Percentiles rank a stretch among this genome's conserved stretches.
phyloP scores from a whole-genome alignment of 768 basidiomycete species.

The Trametes cinnabarina region DNA sequence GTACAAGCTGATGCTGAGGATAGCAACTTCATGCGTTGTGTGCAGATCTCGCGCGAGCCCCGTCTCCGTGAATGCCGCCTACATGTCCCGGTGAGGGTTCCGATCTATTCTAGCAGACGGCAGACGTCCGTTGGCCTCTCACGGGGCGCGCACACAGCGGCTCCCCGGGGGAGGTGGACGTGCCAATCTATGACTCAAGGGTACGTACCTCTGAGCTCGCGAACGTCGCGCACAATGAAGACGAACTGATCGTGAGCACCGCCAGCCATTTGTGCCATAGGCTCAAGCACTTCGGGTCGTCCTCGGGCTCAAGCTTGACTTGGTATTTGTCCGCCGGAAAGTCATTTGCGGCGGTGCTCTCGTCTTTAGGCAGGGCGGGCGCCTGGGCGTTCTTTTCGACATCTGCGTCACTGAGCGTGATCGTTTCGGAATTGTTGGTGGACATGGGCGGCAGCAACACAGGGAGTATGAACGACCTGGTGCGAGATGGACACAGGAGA shows the following conservation, averaged over 20 bases:
- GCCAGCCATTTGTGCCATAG: conserved; percentile 26
- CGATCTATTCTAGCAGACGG: neutral
- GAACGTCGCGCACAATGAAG: conserved; percentile 38
- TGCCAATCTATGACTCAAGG: neutral
- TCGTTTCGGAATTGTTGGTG: conserved; percentile 1
- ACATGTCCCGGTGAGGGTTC: neutral
- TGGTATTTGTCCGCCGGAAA: conserved; percentile 11
- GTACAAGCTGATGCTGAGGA: conserved; percentile 48
- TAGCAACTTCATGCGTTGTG: conserved; percentile 51
- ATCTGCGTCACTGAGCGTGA: conserved; percentile 12
- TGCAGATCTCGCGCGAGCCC: conserved; percentile 53
- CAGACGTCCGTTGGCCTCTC: neutral
- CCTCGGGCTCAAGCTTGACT: conserved; percentile 24
- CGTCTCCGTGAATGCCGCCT: conserved; percentile 64
- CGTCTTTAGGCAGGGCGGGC: conserved; percentile 1
- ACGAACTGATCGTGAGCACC: conserved; percentile 24
- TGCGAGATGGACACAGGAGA: neutral
- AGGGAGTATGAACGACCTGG: neutral
- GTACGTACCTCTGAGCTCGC: conserved; percentile 54
- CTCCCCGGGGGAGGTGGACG: too few species aligned
- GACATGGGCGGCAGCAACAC: neutral
- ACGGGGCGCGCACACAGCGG: neutral
- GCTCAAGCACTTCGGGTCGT: conserved; percentile 26
- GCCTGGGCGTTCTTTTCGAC: conserved; percentile 13
- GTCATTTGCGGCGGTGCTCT: neutral